phyloP scores from a whole-genome alignment of 139 green algal genomes.

The Picochlorum sp. region DNA sequence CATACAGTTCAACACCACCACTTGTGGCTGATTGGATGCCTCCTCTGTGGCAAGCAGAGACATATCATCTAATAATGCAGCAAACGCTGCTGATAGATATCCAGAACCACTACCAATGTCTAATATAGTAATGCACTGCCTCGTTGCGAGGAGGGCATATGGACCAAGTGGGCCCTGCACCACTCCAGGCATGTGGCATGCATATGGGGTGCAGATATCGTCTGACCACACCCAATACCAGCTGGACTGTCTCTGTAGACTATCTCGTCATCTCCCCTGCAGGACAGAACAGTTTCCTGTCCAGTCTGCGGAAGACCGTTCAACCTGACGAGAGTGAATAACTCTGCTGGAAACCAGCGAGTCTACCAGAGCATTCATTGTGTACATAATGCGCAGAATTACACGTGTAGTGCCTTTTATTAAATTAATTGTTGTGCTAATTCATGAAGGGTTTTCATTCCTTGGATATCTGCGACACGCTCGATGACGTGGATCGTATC shows the following conservation, averaged over 20 bases:
- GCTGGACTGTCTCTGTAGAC: slow-evolving; percentile 23
- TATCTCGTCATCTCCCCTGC: background rate
- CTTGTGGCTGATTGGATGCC: slow-evolving; percentile 6
- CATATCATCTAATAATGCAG: slow-evolving; percentile 35
- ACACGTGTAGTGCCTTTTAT: too few relatives aligned
- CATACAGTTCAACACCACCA: slow-evolving; percentile 28
- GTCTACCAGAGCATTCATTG: background rate
- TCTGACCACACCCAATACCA: slow-evolving; percentile 36
- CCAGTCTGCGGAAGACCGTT: slow-evolving; percentile 2
- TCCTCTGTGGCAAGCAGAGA: background rate
- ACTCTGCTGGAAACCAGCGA: background rate
- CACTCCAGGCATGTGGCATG: slow-evolving; percentile 84
- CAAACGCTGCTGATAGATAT: slow-evolving; percentile 75
- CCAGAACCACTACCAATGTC: slow-evolving; percentile 78
- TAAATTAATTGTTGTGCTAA: too few relatives aligned
- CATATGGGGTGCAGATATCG: slow-evolving; percentile 93
- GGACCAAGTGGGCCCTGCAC: slow-evolving; percentile 48
- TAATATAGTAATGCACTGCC: slow-evolving; percentile 39
- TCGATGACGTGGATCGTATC: slow-evolving; percentile 45
- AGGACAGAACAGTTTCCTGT: slow-evolving; percentile 4
- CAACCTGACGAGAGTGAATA: background rate
- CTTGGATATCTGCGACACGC: slow-evolving; percentile 53
- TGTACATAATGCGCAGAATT: too few relatives aligned
- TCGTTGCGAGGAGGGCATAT: slow-evolving; percentile 18
- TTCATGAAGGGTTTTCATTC: slow-evolving; percentile 50